Conservation (phyloP, 306 rosid species). For the Quercus wislizeni region DNA sequence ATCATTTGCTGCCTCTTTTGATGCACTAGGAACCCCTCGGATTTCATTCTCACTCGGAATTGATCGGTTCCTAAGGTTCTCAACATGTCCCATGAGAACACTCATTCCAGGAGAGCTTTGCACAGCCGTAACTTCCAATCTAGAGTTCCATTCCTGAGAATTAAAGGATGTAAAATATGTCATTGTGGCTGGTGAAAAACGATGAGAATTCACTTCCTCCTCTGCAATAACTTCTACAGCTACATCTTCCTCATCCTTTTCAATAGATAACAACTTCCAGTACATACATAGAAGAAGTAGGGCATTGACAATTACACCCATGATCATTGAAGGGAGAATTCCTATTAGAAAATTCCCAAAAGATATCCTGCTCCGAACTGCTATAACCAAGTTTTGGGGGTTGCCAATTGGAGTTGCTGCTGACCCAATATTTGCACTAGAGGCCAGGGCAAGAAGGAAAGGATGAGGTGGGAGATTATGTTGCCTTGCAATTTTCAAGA, state of each 20-base stretch:
- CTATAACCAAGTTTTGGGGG: slow-evolving; percentile 88
- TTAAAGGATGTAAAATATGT: slow-evolving; percentile 34
- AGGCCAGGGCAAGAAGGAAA: slow-evolving; percentile 84
- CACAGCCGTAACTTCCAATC: slow-evolving; percentile 23
- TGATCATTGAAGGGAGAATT: slow-evolving; percentile 75
- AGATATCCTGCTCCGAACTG: slow-evolving; percentile 66
- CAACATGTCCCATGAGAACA: slow-evolving; percentile 1
- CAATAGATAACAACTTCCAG: slow-evolving; percentile 61
- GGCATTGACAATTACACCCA: slow-evolving; percentile 70
- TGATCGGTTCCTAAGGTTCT: slow-evolving; percentile 37
- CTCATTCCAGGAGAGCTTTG: slow-evolving; percentile 33
- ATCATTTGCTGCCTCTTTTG: slow-evolving; percentile 43
- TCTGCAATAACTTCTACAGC: slow-evolving; percentile 36
- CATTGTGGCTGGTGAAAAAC: slow-evolving; percentile 81
- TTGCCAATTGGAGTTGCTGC: slow-evolving; percentile 91
- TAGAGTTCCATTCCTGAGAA: slow-evolving; percentile 55
- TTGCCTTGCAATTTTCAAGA: slow-evolving; percentile 76
- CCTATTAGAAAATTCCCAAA: slow-evolving; percentile 66
- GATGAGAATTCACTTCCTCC: slow-evolving; percentile 59
- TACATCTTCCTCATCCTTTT: slow-evolving; percentile 60
- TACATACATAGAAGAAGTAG: slow-evolving; percentile 48
- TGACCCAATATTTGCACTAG: slow-evolving; percentile 90
- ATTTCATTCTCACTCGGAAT: slow-evolving; percentile 41
- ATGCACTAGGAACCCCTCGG: slow-evolving; percentile 28
- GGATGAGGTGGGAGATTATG: slow-evolving; percentile 91